A percentile compares a stretch with the other conserved stretches of the same genome.
phyloP scores from a whole-genome alignment of 257 asterid genomes.

The Scutellaria baicalensis region DNA sequence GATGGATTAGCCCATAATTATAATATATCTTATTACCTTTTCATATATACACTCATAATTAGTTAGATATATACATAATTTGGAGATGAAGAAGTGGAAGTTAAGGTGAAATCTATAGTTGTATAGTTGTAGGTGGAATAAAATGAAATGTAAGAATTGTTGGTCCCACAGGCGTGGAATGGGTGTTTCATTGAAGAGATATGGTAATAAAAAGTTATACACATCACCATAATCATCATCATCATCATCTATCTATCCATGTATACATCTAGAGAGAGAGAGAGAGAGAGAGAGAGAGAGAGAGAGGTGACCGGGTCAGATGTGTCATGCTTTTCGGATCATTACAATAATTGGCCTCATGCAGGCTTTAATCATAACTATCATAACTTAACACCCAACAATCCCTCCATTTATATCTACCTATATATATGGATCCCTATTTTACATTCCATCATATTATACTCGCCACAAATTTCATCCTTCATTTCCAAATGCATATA shows the following conservation, averaged over 20 bases:
- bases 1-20: no score
- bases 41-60: no score
- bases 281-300: no score
- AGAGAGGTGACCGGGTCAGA: constrained; percentile 38
- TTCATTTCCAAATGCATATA: no score
- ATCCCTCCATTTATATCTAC: neutral
- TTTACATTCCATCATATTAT: neutral
- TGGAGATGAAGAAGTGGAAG: neutral
- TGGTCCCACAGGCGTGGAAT: constrained; percentile 13
- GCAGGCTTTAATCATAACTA: constrained; percentile 54
- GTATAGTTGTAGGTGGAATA: neutral
- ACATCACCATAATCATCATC: neutral
- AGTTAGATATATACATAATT: no score
- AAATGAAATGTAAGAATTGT: neutral
- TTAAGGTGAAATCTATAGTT: neutral
- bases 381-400: constrained; percentile 13
- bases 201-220: neutral
- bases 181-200: neutral
- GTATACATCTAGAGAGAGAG: no score
- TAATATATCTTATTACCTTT: no score
- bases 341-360: constrained; percentile 76
- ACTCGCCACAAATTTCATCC: neutral
- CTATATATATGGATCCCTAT: no score
- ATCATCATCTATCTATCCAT: neutral
- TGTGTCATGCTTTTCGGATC: constrained; percentile 85